Base-by-base conservation (phyloP, 257 asterid genomes). In the Penstemon newberryi region DNA sequence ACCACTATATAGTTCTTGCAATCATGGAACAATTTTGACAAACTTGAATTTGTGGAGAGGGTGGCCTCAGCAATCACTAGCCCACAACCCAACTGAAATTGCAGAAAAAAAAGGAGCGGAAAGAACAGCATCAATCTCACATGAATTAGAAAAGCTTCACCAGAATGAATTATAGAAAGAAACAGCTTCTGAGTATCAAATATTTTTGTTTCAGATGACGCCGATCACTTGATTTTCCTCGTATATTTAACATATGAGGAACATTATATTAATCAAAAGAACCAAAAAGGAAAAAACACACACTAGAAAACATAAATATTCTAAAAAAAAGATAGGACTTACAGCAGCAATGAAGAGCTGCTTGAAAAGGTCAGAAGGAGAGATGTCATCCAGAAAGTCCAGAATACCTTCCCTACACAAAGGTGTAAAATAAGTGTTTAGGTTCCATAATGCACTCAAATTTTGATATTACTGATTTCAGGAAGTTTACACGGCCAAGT, bases 401-500 rank as follows among this genome's bases (percentile, higher is more conserved):
- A 94, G 80, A 76, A 91, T 85, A 56, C 96, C 94, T 74, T 91
- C 99, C 89, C 99, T 94, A 70, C 82, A 80, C 25, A 55, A 65
- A 68, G 60, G 36, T 36, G 65, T 62, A 58, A 67, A 36, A 66
- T 67, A 74, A 49, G 52, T 46, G 54, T 67, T 49, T 53, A 39
- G 56, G 78, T 36, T 49, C 53, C 38, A 63, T n/a, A 49, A 56
- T 66, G 62, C 37, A 58, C 10, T 15, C 4, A 63, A 52, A 73
- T 47, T 42, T 46, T 25, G 51, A 52, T 64, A 33, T 51, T 50
- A 40, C 51, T 2, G 8, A 63, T 39, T 37, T 67, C 47, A 56
- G 69, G 78, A 71, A 79, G 80, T 96, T 87, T 80, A 94, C 99
- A 91, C 99, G 57, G 96, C 95, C 75, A 94, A 82, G 79, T 94